Conservation (phyloP, 306 rosid species). For the Prunus dulcis region DNA sequence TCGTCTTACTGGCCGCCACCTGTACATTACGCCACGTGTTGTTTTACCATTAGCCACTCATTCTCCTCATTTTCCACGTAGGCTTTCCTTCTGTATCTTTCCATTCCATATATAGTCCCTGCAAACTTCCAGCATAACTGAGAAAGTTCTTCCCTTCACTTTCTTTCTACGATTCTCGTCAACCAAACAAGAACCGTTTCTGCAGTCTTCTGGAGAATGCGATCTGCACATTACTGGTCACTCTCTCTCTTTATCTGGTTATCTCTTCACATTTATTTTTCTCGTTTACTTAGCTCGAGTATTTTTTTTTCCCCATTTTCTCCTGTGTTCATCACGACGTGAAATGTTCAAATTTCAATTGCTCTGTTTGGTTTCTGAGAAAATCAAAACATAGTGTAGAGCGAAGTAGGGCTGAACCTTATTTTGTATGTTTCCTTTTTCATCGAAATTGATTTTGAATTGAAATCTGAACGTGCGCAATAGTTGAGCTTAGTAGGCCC, state of each 20-base stretch:
- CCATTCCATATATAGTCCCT: background rate
- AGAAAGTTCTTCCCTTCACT: conserved; percentile 4
- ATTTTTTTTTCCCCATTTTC: background rate
- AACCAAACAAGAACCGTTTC: conserved; percentile 23
- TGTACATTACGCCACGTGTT: conserved; percentile 27
- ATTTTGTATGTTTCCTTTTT: background rate
- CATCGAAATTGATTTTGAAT: background rate
- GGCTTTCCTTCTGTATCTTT: conserved; percentile 10
- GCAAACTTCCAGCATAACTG: background rate
- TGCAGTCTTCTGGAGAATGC: conserved; percentile 43
- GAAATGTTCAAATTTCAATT: conserved; percentile 9
- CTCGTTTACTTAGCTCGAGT: background rate
- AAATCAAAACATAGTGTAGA: background rate
- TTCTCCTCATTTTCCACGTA: conserved; percentile 32
- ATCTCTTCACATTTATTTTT: background rate
- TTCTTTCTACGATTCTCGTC: conserved; percentile 27
- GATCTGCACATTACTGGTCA: conserved; percentile 43
- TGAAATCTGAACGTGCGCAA: background rate
- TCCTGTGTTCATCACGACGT: background rate
- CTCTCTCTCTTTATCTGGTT: background rate
- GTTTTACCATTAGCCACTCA: accelerated
- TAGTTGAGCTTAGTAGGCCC: background rate
- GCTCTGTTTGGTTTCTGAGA: background rate
- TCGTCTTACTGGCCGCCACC: conserved; percentile 41
- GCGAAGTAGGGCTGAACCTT: background rate